Base-by-base conservation (phyloP, 1,284 basidiomycete species). In the Malassezia caprae region DNA sequence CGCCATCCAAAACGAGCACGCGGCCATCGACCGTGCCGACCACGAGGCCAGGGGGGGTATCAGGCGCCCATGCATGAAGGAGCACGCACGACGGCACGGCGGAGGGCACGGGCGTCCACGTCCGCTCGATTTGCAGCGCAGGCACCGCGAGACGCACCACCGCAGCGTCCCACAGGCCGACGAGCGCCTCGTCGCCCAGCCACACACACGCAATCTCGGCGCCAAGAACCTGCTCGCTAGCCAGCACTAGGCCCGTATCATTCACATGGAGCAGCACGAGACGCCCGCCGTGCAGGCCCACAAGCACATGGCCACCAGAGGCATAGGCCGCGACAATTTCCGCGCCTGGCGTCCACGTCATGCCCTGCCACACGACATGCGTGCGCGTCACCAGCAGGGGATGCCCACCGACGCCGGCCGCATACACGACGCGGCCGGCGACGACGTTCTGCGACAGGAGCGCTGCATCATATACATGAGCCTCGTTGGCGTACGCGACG, bases 281-380 rank as follows among this genome's bases (percentile, higher is more conserved):
- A n/a, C 19, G 15, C 40, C 43, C 34, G 27, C 43, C 43, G 10
- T 44, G 31, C 12, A 51, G 24, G n/a, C 50, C 50, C 3, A 51
- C 17, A 4, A 51, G 30, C 17, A 51, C 40, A n/a, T 8, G 23
- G 23, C 17, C 42, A 13, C 32, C 12, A 2, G 12, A 2, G 17
- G 42, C 50, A n/a, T 52, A 24, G 13, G 32, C 31, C 5, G 41
- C 50, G 8, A 52, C 50, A 3, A 52, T 45, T 19, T 52, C 50
- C 15, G 21, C 19, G 1, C 10, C 34, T 11, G 23, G 13, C 8
- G 19, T 13, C 13, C 23, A n/a, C 10, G 50, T 12, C 19, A 24
- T 30, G 42, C 8, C 8, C 2, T 5, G 21, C 44, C 27, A 26
- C 28, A 12, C 12, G 11, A 19, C n/a, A 1, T 27, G 42, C 30